These are phyloP conservation scores for Leccinum longicurvipes DNA, from an alignment of 768 basidiomycete genomes.

Conservation along the genomic window DNA sequence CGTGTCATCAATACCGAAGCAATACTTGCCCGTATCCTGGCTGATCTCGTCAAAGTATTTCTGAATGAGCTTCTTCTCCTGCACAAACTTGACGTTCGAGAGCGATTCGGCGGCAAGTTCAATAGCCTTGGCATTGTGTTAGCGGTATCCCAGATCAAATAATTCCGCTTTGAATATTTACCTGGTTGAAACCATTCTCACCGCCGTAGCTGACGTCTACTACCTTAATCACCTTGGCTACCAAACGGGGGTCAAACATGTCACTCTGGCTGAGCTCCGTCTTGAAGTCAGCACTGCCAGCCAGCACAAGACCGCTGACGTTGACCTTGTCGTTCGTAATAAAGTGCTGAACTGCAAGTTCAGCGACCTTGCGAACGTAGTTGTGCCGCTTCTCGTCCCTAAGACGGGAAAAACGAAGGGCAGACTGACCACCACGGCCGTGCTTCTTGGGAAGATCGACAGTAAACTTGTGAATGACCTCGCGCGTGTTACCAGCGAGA, in stretches of 20 bases:
- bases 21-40: constrained; percentile 93
- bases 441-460: constrained; percentile 99
- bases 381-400: constrained; percentile 99
- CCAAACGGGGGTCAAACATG: constrained; percentile 89
- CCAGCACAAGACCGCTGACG: constrained; percentile 91
- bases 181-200: constrained; percentile 99
- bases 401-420: constrained; percentile 98
- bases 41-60: constrained; percentile 99
- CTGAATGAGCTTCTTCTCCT: constrained; percentile 97
- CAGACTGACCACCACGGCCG: constrained; percentile 99
- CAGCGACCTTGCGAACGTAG: constrained; percentile 98
- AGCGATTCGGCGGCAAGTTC: constrained; percentile 95
- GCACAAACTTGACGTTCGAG: constrained; percentile 98
- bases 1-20: constrained; percentile 97
- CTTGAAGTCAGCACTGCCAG: constrained; percentile 98
- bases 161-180: constrained; percentile 26
- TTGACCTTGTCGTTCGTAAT: constrained; percentile 99
- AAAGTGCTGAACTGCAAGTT: constrained; percentile 95
- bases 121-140: constrained; percentile 62
- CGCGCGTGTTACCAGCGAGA: constrained; percentile 94
- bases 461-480: constrained; percentile 96
- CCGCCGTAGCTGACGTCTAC: constrained; percentile 99
- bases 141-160: neutral
- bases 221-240: constrained; percentile 91
- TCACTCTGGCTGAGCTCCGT: constrained; percentile 95